Evolutionary conservation across 2,329 filamentous ascomycete genomes (phyloP).

Genomic region (Neodidymelliopsis sp.): DNA sequence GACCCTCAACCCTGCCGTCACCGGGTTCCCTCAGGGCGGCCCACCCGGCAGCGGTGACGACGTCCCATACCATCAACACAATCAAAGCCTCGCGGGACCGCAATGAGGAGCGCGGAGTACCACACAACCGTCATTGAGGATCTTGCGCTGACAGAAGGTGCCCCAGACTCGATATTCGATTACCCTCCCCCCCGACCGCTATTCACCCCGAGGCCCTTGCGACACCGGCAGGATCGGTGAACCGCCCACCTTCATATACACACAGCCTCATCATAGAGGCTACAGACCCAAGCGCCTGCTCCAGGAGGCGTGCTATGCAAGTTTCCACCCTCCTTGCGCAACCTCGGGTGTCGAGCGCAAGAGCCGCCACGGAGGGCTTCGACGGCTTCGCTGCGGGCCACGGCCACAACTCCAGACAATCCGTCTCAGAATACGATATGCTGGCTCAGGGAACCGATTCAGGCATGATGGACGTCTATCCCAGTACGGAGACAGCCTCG

Average conservation of each 20-base stretch:
- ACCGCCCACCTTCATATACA: constrained; percentile 31
- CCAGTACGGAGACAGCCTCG: constrained; percentile 43
- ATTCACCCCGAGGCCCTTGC: constrained; percentile 45
- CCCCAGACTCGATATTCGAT: constrained; percentile 31
- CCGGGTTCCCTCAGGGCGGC: constrained; percentile 41
- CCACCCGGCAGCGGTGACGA: constrained; percentile 43
- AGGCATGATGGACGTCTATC: constrained; percentile 45
- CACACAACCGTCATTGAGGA: constrained; percentile 27
- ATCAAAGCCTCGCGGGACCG: constrained; percentile 26
- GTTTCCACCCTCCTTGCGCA: constrained; percentile 43
- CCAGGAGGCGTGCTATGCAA: constrained; percentile 35
- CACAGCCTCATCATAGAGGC: constrained; percentile 30
- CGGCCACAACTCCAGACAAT: constrained; percentile 38
- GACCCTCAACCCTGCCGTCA: constrained; percentile 33
- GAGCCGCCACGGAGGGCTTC: constrained; percentile 31
- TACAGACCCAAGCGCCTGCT: constrained; percentile 14
- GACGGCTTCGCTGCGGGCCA: constrained; percentile 39
- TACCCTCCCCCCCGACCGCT: constrained; percentile 41
- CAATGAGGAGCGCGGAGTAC: constrained; percentile 26
- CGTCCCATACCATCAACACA: constrained; percentile 31
- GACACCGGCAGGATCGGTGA: constrained; percentile 51
- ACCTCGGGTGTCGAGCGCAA: constrained; percentile 34
- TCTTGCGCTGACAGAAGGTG: constrained; percentile 31
- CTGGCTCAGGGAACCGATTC: constrained; percentile 37
- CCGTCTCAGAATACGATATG: constrained; percentile 37